These are phyloP conservation scores for Marchantia paleacea DNA, from an alignment of 225 moss, liverwort and hornwort genomes.

Conservation along the genomic window DNA sequence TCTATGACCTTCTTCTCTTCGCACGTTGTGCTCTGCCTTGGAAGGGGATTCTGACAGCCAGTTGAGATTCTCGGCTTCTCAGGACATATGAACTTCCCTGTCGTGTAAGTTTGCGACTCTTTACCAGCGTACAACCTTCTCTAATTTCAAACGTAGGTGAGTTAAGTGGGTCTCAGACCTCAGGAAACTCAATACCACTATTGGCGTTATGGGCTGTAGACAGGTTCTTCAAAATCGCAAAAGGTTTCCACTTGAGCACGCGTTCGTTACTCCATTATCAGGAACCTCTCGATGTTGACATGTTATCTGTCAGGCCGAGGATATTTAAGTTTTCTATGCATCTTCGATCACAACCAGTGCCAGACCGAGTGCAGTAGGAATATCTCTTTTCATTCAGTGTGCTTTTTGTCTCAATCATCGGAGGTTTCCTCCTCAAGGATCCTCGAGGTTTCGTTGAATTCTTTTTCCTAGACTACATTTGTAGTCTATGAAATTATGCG, in stretches of 20 bases:
- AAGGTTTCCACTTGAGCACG: not conserved
- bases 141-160: no score
- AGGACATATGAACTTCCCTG: constrained; percentile 9
- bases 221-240: not conserved
- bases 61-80: not conserved
- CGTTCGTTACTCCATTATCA: not conserved
- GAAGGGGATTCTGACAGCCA: not conserved
- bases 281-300: not conserved
- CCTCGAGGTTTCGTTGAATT: not conserved
- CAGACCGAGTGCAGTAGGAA: not conserved
- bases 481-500: not conserved
- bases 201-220: not conserved
- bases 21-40: not conserved
- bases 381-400: not conserved
- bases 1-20: not conserved
- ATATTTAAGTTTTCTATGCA: not conserved
- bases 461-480: not conserved
- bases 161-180: no score
- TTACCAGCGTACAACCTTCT: no score
- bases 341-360: not conserved
- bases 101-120: not conserved
- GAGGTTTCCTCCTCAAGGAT: not conserved
- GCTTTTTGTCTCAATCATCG: not conserved
- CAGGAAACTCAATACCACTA: no score
- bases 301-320: not conserved